Base-by-base conservation (phyloP, 2,329 filamentous ascomycete species). In the Pleurostoma richardsiae region DNA sequence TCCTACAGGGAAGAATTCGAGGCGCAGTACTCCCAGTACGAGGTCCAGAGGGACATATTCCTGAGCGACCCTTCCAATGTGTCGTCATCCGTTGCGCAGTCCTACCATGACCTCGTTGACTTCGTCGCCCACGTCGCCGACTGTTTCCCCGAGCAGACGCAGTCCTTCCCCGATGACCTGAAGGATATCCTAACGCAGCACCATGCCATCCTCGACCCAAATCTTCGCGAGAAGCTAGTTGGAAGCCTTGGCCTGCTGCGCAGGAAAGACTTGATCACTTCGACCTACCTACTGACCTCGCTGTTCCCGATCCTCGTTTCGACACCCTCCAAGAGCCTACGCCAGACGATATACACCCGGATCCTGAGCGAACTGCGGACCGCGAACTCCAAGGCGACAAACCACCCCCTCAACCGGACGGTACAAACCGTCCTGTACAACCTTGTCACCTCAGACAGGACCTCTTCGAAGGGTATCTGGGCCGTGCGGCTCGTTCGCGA, bases 401-500 rank as follows among this genome's bases (percentile, higher is more conserved):
- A 99, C 61, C 94, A 99, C 70, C 88, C 85, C 47, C 80, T 99
- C 45, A 99, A 99, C 68, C 83, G 88, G 45, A 94, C 88, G 4
- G 87, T 97, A 49, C 94, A 99, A 67, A 95, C 88, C 3, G 89
- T 95, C 10, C 80, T 97, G 29, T 95, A 90, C 73, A 96, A 96
- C 65, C 77, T 97, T 28, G 81, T 97, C 40, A 89, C 88, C 11
- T 88, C 87, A 4, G 92, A 99, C 64, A 83, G 87, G 39, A 77
- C 86, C 6, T 95, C 90, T 1, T 78, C 88, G 1, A 94, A 95
- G 60, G 90, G 88, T 4, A 77, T 99, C 43, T 99, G 94, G 94
- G 90, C 94, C 4, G 90, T 96, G 51, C 96, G 96, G 67, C 80
- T 99, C 53, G 95, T 91, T 4, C 80, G 92, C 52, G 94, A 99